Conservation (phyloP, 2,329 filamentous ascomycete genomes). For the Pseudomassariella vexata region DNA sequence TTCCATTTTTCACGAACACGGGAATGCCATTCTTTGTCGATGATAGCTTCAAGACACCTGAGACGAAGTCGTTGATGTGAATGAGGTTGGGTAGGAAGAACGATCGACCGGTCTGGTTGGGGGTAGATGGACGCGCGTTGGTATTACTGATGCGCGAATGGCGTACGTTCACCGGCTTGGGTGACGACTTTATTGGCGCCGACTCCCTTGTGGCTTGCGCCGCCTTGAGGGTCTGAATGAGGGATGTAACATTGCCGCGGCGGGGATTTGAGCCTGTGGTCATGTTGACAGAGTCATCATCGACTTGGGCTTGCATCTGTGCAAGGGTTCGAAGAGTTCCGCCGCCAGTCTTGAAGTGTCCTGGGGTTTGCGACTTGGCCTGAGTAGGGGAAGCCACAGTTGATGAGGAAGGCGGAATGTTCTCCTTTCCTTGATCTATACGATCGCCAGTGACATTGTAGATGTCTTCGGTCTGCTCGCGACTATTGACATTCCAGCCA, state of each 20-base stretch:
- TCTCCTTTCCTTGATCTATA: constrained; percentile 36
- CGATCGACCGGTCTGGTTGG: constrained; percentile 39
- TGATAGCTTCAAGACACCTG: constrained; percentile 47
- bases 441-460: constrained; percentile 19
- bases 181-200: constrained; percentile 8
- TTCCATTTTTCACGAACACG: constrained; percentile 49
- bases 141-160: constrained; percentile 10
- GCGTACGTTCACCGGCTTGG: constrained; percentile 9
- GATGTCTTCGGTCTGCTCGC: constrained; percentile 24
- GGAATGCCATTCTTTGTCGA: constrained; percentile 47
- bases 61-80: constrained; percentile 52
- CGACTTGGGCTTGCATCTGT: constrained; percentile 48
- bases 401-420: constrained; percentile 30
- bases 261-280: constrained; percentile 9
- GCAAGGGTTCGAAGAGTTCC: constrained; percentile 23
- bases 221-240: constrained; percentile 24
- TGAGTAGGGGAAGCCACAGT: constrained; percentile 34
- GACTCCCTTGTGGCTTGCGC: constrained; percentile 18
- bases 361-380: constrained; percentile 27
- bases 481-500: constrained; percentile 13
- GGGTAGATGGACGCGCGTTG: constrained; percentile 20
- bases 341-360: constrained; percentile 1
- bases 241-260: constrained; percentile 26
- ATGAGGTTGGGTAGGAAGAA: constrained; percentile 50
- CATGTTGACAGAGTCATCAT: constrained; percentile 40